Evolutionary conservation across 108 stramenopile species (phyloP).

Genomic region (Nannochloropsis oceanica): DNA sequence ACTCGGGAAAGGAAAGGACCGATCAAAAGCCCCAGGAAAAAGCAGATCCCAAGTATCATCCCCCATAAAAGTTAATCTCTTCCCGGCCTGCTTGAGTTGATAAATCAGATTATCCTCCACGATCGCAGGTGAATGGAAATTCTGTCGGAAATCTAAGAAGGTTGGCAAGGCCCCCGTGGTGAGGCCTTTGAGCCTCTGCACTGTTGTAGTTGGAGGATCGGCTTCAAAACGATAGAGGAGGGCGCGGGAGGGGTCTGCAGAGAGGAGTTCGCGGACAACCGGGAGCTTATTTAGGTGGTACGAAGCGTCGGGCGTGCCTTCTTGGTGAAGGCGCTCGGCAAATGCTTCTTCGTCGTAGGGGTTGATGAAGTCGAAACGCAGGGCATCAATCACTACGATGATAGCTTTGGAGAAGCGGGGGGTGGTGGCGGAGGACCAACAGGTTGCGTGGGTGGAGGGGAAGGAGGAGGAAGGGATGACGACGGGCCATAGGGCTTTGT

Average conservation of each 20-base stretch:
- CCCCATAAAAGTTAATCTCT: slow-evolving; percentile 66
- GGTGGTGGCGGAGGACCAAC: slow-evolving; percentile 49
- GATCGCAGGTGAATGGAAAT: slow-evolving; percentile 37
- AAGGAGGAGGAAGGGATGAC: slow-evolving; percentile 8
- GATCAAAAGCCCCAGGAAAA: slow-evolving; percentile 70
- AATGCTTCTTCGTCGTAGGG: not conserved
- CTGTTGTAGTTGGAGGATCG: slow-evolving; percentile 96
- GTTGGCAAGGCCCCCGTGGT: slow-evolving; percentile 91
- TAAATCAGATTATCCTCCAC: slow-evolving; percentile 43
- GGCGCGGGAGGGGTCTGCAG: not conserved
- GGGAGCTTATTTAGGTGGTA: slow-evolving; percentile 31
- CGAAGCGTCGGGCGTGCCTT: slow-evolving; percentile 1
- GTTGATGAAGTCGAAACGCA: slow-evolving; percentile 80
- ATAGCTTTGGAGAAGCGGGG: slow-evolving; percentile 58
- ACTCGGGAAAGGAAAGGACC: slow-evolving; percentile 66
- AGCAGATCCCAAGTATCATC: slow-evolving; percentile 94
- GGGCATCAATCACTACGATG: slow-evolving; percentile 78
- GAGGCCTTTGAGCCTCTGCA: slow-evolving; percentile 90
- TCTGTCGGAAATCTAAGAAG: slow-evolving; percentile 58
- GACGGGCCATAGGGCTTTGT: not conserved
- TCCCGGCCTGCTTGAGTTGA: slow-evolving; percentile 7
- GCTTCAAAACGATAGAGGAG: slow-evolving; percentile 71
- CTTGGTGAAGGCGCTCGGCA: not conserved
- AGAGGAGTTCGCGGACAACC: slow-evolving; percentile 29
- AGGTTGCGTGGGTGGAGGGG: not conserved